Evolutionary conservation across 2,329 filamentous ascomycete genomes (phyloP), one percentile per base, ranked within the genome.

Genomic region (Fusarium nematophilum): DNA sequence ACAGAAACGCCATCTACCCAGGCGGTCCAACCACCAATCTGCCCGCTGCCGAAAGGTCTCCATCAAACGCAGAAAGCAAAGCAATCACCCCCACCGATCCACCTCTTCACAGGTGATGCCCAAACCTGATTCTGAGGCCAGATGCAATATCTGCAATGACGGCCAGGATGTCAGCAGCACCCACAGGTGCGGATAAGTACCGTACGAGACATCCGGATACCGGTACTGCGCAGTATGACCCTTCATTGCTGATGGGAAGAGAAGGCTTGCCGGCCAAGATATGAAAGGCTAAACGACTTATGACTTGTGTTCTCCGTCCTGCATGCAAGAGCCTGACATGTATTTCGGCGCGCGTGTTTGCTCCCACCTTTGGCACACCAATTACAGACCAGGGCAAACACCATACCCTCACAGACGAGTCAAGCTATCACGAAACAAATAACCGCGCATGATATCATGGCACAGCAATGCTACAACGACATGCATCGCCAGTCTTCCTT

Each of bases 391-490:
- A 44, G 17, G 17, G 40, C 48, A 37, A 58, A 36, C 14, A 42
- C 17, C 36, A 47, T 45, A 34, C 33, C 54, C 42, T 36, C 29
- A n/a, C n/a, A n/a, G n/a, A n/a, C n/a, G n/a, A n/a, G n/a, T n/a
- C n/a, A n/a, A n/a, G n/a, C n/a, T n/a, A n/a, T n/a, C n/a, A n/a
- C n/a, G n/a, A n/a, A n/a, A 43, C 37, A 47, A 33, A 29, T 34
- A 30, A 51, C 53, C 45, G 53, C 45, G 52, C 60, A 71, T 74
- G 72, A 73, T 72, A 73, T 74, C 71, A 74, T 72, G 54, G 40
- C 57, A 72, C 70, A 70, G 60, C 27, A 63, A 37, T 44, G 30
- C 43, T 54, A 40, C 48, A 64, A 65, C 63, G 52, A n/a, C n/a
- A n/a, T n/a, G n/a, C n/a, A n/a, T n/a, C n/a, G n/a, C n/a, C n/a